Evolutionary conservation across 1,284 basidiomycete species (phyloP), one percentile per base, ranked within the genome.

Genomic region (Wolfiporia cocos): DNA sequence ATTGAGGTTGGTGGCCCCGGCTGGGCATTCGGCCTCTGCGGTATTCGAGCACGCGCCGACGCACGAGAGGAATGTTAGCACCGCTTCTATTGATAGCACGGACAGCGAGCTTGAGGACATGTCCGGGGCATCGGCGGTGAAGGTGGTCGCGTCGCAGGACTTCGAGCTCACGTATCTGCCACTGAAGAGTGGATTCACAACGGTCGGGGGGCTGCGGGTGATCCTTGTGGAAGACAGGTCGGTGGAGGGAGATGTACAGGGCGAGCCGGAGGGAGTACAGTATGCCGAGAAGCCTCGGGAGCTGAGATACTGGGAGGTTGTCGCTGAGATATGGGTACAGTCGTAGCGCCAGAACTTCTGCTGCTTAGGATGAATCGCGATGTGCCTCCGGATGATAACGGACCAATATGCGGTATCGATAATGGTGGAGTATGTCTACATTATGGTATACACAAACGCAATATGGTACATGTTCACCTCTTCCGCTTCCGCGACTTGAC

Each of bases 301-400:
- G 20, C 52, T 87, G 50, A 80, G 74, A 52, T 82, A 87, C 62
- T 79, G 83, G 69, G 81, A 79, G 46, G 66, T 80, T 5, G 62
- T 87, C 32, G 75, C 70, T 10, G 84, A 87, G 58, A 58, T 83
- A 24, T 86, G 81, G 82, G 73, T 85, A 37, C 59, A 57, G 41
- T 55, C 63, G 18, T 59, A 37, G n/a, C n/a, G n/a, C n/a, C n/a
- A n/a, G n/a, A n/a, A n/a, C n/a, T n/a, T n/a, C n/a, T n/a, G n/a
- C n/a, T n/a, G n/a, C n/a, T n/a, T n/a, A n/a, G n/a, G n/a, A n/a
- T n/a, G n/a, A n/a, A n/a, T n/a, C n/a, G n/a, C n/a, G n/a, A n/a
- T n/a, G n/a, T n/a, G n/a, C n/a, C n/a, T n/a, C n/a, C n/a, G n/a
- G n/a, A n/a, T n/a, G n/a, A n/a, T n/a, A n/a, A n/a, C n/a, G n/a